Evolutionary conservation across 1,139 yeast genomes (phyloP).

Genomic region (Geotrichum reessii): DNA sequence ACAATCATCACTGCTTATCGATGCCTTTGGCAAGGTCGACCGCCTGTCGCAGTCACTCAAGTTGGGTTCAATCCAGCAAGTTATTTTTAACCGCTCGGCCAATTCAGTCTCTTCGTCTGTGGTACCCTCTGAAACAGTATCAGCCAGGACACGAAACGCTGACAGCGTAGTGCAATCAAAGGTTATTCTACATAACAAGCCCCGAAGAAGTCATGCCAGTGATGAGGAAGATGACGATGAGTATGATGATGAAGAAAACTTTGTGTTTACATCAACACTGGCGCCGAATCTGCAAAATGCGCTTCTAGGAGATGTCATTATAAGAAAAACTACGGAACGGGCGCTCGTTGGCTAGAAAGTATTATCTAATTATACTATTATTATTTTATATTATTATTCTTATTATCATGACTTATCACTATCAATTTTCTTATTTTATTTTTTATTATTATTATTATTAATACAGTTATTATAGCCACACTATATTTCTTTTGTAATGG

Average conservation of each 20-base stretch:
- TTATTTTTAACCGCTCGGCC: slow-evolving; percentile 12
- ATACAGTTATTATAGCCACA: too few relatives aligned
- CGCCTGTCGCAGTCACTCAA: slow-evolving; percentile 29
- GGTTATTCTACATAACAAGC: slow-evolving; percentile 4
- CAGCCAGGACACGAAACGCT: background rate
- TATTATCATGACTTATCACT: background rate
- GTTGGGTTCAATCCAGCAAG: slow-evolving; percentile 29
- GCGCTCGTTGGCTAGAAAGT: slow-evolving; percentile 5
- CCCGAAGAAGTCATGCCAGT: background rate
- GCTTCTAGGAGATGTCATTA: slow-evolving; percentile 22
- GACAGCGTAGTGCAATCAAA: slow-evolving; percentile 23
- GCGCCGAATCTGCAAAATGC: slow-evolving; percentile 21
- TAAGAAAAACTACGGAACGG: slow-evolving; percentile 20
- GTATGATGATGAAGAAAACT: slow-evolving; percentile 16
- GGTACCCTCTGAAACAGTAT: background rate
- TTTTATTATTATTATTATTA: too few relatives aligned
- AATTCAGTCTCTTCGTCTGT: background rate
- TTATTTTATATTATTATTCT: background rate
- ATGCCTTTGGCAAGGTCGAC: slow-evolving; percentile 27
- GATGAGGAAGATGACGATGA: background rate
- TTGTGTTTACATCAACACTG: slow-evolving; percentile 21
- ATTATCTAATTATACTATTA: background rate
- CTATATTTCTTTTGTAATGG: too few relatives aligned
- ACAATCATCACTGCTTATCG: slow-evolving; percentile 20
- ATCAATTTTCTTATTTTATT: background rate